phyloP scores from a whole-genome alignment of 768 basidiomycete species.

The Gloeostereum incarnatum region DNA sequence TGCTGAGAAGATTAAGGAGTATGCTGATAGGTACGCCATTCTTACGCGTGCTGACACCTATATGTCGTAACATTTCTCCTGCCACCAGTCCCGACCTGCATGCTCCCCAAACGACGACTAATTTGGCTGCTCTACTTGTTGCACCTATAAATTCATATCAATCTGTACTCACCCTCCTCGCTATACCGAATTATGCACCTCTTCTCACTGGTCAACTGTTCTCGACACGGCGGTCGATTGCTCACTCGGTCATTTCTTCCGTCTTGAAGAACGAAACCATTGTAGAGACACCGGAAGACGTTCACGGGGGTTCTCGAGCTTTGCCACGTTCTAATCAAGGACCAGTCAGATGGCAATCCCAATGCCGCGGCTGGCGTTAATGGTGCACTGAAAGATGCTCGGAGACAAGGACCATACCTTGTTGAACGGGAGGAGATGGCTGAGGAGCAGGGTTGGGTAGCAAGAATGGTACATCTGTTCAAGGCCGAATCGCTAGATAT shows the following conservation, averaged over 20 bases:
- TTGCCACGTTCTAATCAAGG: conserved; percentile 87
- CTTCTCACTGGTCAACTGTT: conserved; percentile 83
- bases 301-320: conserved; percentile 88
- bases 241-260: conserved; percentile 89
- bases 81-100: conserved; percentile 92
- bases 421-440: conserved; percentile 86
- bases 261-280: conserved; percentile 96
- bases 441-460: conserved; percentile 98
- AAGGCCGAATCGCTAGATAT: conserved; percentile 75
- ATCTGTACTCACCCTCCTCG: conserved; percentile 94
- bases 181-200: conserved; percentile 82
- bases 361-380: conserved; percentile 18
- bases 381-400: conserved; percentile 27
- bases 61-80: conserved; percentile 6
- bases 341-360: conserved; percentile 45
- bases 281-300: conserved; percentile 90
- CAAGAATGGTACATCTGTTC: conserved; percentile 96
- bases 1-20: conserved; percentile 78
- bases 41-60: neutral
- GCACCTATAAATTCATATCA: conserved; percentile 96
- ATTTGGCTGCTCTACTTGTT: conserved; percentile 86
- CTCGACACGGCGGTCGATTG: conserved; percentile 83
- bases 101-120: conserved; percentile 74
- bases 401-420: conserved; percentile 50
- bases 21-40: conserved; percentile 57